Base-by-base conservation (phyloP, 495 filamentous ascomycete species). In the Collariella sp. region DNA sequence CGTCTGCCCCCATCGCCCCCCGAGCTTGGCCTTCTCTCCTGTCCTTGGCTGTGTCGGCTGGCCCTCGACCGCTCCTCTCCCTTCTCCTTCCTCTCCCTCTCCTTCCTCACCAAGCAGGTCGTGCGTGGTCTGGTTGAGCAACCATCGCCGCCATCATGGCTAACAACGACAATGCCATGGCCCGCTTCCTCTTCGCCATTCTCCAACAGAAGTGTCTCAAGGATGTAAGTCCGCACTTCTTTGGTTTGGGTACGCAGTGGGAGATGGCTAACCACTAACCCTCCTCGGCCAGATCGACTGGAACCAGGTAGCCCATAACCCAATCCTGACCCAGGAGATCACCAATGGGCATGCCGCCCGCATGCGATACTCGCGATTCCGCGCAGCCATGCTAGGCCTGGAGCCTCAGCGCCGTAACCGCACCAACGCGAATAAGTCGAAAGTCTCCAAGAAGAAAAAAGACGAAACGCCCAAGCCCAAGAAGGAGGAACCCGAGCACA, bases 291-390 rank as follows among this genome's bases (percentile, higher is more conserved):
- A 88, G 86, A 82, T 89, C 59, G 81, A 90, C 64, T 90, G 86
- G 86, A 82, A 78, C 57, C 66, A 74, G 50, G 84, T 90, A 22
- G 85, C 86, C 22, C 63, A 71, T 39, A 68, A 78, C 46, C 74
- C 74, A 15, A 61, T 73, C 29, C 60, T 78, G 33, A 52, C 67
- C 7, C 73, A 83, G 41, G 73, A 78, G 50, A 87, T 89, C 53
- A 85, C 84, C 57, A 90, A 89, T 62, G 86, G 85, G 61, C 86
- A 90, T 67, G 86, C 86, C 9, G 85, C 86, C 29, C 83, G 86
- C 42, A 90, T 90, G 86, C 83, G 86, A 33, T 90, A 80, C 67
- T 83, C 81, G 19, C 81, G 86, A 38, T 87, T 88, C 71, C 72
- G 54, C n/a, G 46, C 61, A n/a, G 57, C 64, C 31, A 68, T 74